Evolutionary conservation across 345 rosid species (phyloP), one percentile per base, ranked within the genome.

Genomic region (Gossypium sturtianum): DNA sequence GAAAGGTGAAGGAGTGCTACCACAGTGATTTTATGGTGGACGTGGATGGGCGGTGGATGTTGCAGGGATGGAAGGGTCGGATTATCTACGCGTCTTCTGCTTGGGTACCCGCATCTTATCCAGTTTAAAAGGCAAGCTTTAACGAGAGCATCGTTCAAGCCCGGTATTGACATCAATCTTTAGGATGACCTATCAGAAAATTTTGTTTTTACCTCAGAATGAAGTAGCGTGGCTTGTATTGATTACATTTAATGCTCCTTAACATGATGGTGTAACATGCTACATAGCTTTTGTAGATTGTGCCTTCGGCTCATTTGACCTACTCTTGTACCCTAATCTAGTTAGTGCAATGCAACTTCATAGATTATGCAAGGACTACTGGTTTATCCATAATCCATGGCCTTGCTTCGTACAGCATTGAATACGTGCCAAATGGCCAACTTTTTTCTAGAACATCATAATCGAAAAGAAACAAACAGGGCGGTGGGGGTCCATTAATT

Each of bases 1-100:
- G 11, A 2, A 68, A 69, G 78, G 11, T 83, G 66, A 81, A 76
- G 22, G 25, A 4, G 12, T 10, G 44, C 7, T 87, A 84, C 75
- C 86, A 86, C 74, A 79, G 70, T 64, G 87, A 89, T 53, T 89
- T 89, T n/a, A 44, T 73, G 23, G 68, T 86, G n/a, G 88, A 86
- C 53, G 66, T 70, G 71, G 82, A 89, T 57, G 77, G 51, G 22
- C 45, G 75, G 43, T 89, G 93, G 91, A 70, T 85, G 84, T 68
- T 89, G 20, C 87, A 80, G 17, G 89, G 89, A 7, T 86, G 90
- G 93, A 86, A 86, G 80, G 93, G 91, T 6, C 74, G 89, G 25
- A 77, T 86, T 15, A 17, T 79, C 0, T 44, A 17, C 23, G 89
- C 88, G 45, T 77, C 81, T 41, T 73, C 87, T 4, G 78, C 80